A percentile compares a stretch with the other conserved stretches of the same genome.
These are phyloP conservation scores for Rosa hybrid DNA, from an alignment of 331 rosid genomes.

Conservation along the genomic window DNA sequence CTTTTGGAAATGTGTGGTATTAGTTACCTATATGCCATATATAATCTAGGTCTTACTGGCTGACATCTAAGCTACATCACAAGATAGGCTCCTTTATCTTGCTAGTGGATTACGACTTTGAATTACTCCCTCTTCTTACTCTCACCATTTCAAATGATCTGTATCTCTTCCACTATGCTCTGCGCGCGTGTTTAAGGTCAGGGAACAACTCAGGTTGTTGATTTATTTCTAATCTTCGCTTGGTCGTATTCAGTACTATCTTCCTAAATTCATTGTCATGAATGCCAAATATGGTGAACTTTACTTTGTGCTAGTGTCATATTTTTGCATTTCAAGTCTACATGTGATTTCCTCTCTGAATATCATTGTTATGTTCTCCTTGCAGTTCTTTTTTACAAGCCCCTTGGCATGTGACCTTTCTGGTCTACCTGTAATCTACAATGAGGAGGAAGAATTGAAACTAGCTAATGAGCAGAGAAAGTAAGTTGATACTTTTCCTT, in stretches of 20 bases:
- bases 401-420: constrained; percentile 79
- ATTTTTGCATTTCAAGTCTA: background rate
- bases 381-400: constrained; percentile 81
- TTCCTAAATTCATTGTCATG: background rate
- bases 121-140: background rate
- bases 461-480: constrained; percentile 57
- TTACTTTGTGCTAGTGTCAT: background rate
- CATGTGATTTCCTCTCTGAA: background rate
- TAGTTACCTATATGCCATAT: background rate
- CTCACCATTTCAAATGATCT: background rate
- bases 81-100: background rate
- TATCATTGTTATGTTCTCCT: constrained; percentile 9
- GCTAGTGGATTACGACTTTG: background rate
- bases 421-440: constrained; percentile 57
- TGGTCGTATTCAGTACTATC: background rate
- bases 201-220: background rate
- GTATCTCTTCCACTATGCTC: background rate
- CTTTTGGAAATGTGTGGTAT: background rate
- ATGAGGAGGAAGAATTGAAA: constrained; percentile 44
- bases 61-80: background rate
- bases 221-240: background rate
- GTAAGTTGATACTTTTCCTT: constrained; percentile 43
- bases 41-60: background rate
- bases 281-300: background rate
- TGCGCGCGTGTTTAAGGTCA: background rate